These are phyloP conservation scores for Dorcoceras hygrometricum DNA, from an alignment of 257 asterid species.

Conservation along the genomic window DNA sequence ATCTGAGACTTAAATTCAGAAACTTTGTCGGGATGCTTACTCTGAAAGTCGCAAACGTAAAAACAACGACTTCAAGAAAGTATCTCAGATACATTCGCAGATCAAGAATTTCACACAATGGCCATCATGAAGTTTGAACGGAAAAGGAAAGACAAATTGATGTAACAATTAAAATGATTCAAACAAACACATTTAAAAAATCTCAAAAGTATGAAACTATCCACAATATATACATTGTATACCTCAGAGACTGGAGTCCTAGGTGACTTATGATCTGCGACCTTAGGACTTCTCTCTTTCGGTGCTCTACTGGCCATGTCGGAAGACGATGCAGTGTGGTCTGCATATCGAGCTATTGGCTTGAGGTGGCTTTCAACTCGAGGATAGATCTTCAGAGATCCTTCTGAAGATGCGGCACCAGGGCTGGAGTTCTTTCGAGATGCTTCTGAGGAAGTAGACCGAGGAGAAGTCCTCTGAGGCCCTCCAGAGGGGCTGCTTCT, in stretches of 20 bases:
- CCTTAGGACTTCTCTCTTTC: slow-evolving; percentile 63
- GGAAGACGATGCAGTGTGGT: slow-evolving; percentile 56
- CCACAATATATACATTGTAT: background rate
- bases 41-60: slow-evolving; percentile 33
- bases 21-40: slow-evolving; percentile 48
- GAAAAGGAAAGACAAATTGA: background rate
- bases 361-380: slow-evolving; percentile 68
- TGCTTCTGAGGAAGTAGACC: slow-evolving; percentile 33
- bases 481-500: slow-evolving; percentile 45
- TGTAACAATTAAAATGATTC: background rate
- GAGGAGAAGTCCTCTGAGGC: slow-evolving; percentile 45
- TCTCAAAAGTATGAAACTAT: too few relatives aligned
- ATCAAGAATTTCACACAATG: background rate
- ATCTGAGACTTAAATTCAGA: slow-evolving; percentile 69
- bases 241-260: slow-evolving; percentile 68
- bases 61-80: background rate
- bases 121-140: background rate
- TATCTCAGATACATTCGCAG: background rate
- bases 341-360: slow-evolving; percentile 49
- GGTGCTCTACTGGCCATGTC: slow-evolving; percentile 44
- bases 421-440: slow-evolving; percentile 39
- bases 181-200: background rate
- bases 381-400: slow-evolving; percentile 52
- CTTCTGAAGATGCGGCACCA: slow-evolving; percentile 35
- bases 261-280: slow-evolving; percentile 51